phyloP scores from a whole-genome alignment of 148 eudicot species.

The Fagopyrum homotropicum region DNA sequence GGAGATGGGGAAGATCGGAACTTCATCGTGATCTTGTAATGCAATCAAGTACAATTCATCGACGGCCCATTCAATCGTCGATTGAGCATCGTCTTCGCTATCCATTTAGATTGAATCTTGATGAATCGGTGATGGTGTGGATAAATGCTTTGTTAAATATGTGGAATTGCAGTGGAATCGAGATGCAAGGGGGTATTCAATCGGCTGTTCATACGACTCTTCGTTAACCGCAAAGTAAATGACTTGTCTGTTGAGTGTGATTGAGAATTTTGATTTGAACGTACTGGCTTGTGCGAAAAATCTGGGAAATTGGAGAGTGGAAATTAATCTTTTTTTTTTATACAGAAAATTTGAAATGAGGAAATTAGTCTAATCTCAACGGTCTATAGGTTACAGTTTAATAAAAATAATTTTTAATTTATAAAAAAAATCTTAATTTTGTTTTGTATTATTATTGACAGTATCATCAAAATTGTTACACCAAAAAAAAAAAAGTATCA shows the following conservation, averaged over 20 bases:
- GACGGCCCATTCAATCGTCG: conserved; percentile 6
- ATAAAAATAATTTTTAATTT: too few relatives aligned
- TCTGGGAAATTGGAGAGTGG: too few relatives aligned
- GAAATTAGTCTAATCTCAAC: too few relatives aligned
- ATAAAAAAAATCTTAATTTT: too few relatives aligned
- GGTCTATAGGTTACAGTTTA: too few relatives aligned
- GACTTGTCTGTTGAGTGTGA: not conserved
- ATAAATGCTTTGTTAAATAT: not conserved
- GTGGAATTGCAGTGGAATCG: not conserved
- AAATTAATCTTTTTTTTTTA: too few relatives aligned
- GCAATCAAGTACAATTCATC: conserved; percentile 45
- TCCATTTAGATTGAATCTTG: not conserved
- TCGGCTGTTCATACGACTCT: not conserved
- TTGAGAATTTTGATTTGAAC: not conserved
- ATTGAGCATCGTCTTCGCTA: too few relatives aligned
- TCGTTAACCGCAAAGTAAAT: not conserved
- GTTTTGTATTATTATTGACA: too few relatives aligned
- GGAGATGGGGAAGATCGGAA: conserved; percentile 34
- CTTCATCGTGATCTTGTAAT: conserved; percentile 25
- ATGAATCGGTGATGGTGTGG: not conserved
- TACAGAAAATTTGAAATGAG: too few relatives aligned
- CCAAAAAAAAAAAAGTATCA: too few relatives aligned
- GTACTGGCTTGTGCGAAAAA: not conserved
- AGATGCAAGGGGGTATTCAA: not conserved
- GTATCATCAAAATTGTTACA: too few relatives aligned